A percentile compares a stretch with the other conserved stretches of the same genome.
phyloP scores from a whole-genome alignment of 306 rosid genomes.

The Senna siamea region DNA sequence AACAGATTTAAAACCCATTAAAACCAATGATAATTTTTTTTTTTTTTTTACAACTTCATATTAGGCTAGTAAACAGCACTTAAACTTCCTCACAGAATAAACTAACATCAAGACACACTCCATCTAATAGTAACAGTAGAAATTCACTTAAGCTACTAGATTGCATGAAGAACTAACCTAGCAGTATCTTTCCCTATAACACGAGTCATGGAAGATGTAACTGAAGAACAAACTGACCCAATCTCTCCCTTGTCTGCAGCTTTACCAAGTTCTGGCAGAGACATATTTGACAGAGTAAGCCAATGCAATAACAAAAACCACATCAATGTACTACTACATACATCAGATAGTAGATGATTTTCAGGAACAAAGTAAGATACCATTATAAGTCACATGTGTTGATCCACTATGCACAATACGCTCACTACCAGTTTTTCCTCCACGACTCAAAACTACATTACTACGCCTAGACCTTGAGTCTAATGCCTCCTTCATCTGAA shows the following conservation, averaged over 20 bases:
- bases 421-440: slow-evolving; percentile 45
- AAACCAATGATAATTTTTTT: slow-evolving; percentile 7
- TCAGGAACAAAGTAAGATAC: slow-evolving; percentile 45
- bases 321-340: slow-evolving; percentile 27
- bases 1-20: slow-evolving; percentile 2
- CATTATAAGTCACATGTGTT: slow-evolving; percentile 43
- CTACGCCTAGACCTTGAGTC: slow-evolving; percentile 38
- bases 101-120: neutral
- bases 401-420: slow-evolving; percentile 45
- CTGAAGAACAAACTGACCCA: slow-evolving; percentile 46
- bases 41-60: slow-evolving; percentile 12
- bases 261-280: slow-evolving; percentile 60
- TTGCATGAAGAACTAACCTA: slow-evolving; percentile 48
- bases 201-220: slow-evolving; percentile 41
- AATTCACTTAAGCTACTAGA: slow-evolving; percentile 28
- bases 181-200: slow-evolving; percentile 35
- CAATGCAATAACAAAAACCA: slow-evolving; percentile 31
- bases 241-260: slow-evolving; percentile 47
- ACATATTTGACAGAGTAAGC: slow-evolving; percentile 48
- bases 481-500: slow-evolving; percentile 54
- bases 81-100: slow-evolving; percentile 26
- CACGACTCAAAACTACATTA: slow-evolving; percentile 39
- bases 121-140: slow-evolving; percentile 7
- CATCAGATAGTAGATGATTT: slow-evolving; percentile 32
- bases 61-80: neutral